Percentiles rank a stretch among this genome's conserved stretches.
Evolutionary conservation across 2,329 filamentous ascomycete genomes (phyloP).

Genomic region (Pyricularia pennisetigena): DNA sequence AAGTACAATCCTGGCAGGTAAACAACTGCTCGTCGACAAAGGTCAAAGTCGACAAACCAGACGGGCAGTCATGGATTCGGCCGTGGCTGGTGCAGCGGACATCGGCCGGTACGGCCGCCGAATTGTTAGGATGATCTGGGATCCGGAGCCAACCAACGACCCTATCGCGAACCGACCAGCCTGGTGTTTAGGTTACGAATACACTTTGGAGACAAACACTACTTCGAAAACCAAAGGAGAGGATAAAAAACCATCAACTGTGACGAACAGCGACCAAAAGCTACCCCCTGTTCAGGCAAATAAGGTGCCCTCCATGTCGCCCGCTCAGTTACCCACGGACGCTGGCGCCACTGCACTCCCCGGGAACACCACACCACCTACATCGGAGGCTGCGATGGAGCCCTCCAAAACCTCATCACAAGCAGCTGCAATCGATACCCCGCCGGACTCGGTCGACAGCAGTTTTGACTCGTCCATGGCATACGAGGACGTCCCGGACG

Average conservation of each 20-base stretch:
- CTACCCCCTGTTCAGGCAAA: neutral
- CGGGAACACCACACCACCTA: conserved; percentile 5
- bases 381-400: conserved; percentile 8
- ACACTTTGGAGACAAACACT: conserved; percentile 27
- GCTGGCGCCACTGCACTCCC: conserved; percentile 10
- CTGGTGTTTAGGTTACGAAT: conserved; percentile 65
- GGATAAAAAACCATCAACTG: neutral
- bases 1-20: neutral
- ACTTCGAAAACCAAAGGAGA: conserved; percentile 13
- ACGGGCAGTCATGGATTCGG: conserved; percentile 19
- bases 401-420: conserved; percentile 5
- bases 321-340: conserved; percentile 4
- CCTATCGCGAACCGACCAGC: conserved; percentile 56
- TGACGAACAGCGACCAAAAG: neutral
- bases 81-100: conserved; percentile 48
- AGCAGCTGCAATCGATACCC: conserved; percentile 26
- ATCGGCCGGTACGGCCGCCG: conserved; percentile 66
- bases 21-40: neutral
- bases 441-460: conserved; percentile 37
- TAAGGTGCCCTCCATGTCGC: neutral
- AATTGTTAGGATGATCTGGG: conserved; percentile 86
- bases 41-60: neutral
- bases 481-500: conserved; percentile 31
- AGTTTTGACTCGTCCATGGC: conserved; percentile 42
- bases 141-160: conserved; percentile 79